These are phyloP conservation scores for Penicillium longicatenatum DNA, from an alignment of 495 filamentous ascomycete genomes.

Conservation along the genomic window DNA sequence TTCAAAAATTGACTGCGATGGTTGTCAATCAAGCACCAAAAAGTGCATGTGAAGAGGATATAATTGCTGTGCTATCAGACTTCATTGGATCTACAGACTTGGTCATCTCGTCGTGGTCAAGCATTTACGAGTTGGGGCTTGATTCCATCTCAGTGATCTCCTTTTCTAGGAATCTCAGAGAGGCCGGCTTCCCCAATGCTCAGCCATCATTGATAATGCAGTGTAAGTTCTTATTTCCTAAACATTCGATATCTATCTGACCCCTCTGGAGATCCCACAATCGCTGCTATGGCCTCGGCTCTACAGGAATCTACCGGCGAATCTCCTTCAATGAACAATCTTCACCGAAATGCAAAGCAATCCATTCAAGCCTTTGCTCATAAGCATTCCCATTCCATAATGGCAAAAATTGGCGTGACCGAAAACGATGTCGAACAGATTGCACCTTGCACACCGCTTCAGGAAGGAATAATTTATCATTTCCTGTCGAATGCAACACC, in stretches of 20 bases:
- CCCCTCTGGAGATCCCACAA: slow-evolving; percentile 46
- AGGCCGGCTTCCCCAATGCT: slow-evolving; percentile 55
- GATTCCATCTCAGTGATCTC: slow-evolving; percentile 80
- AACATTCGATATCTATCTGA: slow-evolving; percentile 7
- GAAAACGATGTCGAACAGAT: slow-evolving; percentile 63
- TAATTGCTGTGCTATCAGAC: slow-evolving; percentile 54
- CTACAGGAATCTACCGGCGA: slow-evolving; percentile 26
- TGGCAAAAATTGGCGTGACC: slow-evolving; percentile 45
- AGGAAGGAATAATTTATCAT: slow-evolving; percentile 76
- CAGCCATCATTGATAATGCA: slow-evolving; percentile 66
- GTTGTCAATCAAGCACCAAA: slow-evolving; percentile 33
- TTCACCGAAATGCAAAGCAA: slow-evolving; percentile 51
- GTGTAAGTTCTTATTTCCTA: slow-evolving; percentile 33
- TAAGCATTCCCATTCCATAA: slow-evolving; percentile 49
- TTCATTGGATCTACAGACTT: slow-evolving; percentile 44
- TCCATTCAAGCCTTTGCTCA: slow-evolving; percentile 59
- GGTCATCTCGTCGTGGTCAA: slow-evolving; percentile 56
- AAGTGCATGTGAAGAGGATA: slow-evolving; percentile 40
- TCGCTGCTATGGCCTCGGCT: slow-evolving; percentile 49
- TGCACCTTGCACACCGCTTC: slow-evolving; percentile 74
- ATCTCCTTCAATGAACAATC: slow-evolving; percentile 22
- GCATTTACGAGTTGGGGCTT: slow-evolving; percentile 77
- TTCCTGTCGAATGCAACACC: slow-evolving; percentile 54
- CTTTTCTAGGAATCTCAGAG: slow-evolving; percentile 56
- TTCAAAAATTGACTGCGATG: slow-evolving; percentile 55